Conservation (phyloP, 2,329 filamentous ascomycete species). For the Pezicula radicicola region DNA sequence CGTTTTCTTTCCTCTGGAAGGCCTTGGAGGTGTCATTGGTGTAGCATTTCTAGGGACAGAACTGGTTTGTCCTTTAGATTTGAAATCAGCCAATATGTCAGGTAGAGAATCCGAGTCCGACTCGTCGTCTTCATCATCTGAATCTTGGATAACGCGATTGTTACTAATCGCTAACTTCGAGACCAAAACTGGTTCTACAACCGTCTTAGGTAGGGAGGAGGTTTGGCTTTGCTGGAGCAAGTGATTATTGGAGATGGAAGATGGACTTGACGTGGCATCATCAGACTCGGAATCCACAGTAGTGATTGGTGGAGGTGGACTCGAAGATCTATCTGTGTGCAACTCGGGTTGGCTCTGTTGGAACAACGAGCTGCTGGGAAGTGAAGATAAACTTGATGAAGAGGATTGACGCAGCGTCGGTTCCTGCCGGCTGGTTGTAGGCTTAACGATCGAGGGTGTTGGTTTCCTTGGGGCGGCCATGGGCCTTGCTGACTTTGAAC, state of each 20-base stretch:
- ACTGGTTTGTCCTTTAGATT: constrained; percentile 3
- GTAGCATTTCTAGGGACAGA: constrained; percentile 10
- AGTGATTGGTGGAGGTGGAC: too few species aligned
- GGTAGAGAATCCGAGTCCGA: constrained; percentile 1
- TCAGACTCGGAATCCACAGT: too few species aligned
- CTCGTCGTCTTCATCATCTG: constrained; percentile 3
- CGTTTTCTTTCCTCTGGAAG: constrained; percentile 8
- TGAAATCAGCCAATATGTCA: not conserved
- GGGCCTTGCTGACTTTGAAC: not conserved
- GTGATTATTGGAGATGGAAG: not conserved
- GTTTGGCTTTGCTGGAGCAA: not conserved
- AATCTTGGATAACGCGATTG: not conserved
- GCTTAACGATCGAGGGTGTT: too few species aligned
- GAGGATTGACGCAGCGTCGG: not conserved
- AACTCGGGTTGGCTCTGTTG: not conserved
- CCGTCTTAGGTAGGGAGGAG: not conserved
- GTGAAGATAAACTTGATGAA: not conserved
- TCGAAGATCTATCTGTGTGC: too few species aligned
- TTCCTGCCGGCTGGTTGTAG: too few species aligned
- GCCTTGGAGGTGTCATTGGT: constrained; percentile 7
- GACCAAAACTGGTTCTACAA: not conserved
- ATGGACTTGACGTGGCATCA: not conserved
- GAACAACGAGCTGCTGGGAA: not conserved
- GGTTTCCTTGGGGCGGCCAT: not conserved
- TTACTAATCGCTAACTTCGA: not conserved